Evolutionary conservation across 2,329 filamentous ascomycete species (phyloP).

Genomic region (Gaeumannomyces sp.): DNA sequence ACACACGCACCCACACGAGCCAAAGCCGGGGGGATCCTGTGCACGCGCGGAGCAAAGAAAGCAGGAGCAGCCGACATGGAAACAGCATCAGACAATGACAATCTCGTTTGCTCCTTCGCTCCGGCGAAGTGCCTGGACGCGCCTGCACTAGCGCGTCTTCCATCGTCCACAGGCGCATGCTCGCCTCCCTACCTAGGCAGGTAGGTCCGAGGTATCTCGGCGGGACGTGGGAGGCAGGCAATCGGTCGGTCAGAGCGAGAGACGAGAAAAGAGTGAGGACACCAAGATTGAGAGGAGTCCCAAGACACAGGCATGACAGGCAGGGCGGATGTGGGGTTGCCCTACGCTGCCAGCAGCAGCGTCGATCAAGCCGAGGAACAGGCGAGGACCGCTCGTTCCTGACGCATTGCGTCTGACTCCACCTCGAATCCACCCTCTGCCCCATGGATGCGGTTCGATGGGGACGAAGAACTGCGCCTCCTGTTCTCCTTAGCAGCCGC

Average conservation of each 20-base stretch:
- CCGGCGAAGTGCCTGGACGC: too few relatives aligned
- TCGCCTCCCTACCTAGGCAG: too few relatives aligned
- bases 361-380: neutral
- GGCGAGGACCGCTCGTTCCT: neutral
- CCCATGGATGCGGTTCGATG: neutral
- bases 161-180: neutral
- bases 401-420: neutral
- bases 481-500: neutral
- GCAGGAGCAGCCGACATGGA: neutral
- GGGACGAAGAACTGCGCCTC: neutral
- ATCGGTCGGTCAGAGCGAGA: neutral
- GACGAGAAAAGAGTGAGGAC: too few relatives aligned
- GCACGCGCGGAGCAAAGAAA: neutral
- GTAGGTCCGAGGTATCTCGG: too few relatives aligned
- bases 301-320: too few relatives aligned
- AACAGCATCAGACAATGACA: too few relatives aligned
- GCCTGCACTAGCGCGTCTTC: neutral
- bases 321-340: too few relatives aligned
- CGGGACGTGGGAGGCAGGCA: neutral
- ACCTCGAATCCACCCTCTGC: neutral
- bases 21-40: too few relatives aligned
- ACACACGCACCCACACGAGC: neutral
- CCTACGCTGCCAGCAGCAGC: neutral
- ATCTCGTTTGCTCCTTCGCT: too few relatives aligned
- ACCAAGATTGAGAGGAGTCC: neutral